Conservation (phyloP, 371 early-diverging fungal species). For the Syncephalastrum sp. region DNA sequence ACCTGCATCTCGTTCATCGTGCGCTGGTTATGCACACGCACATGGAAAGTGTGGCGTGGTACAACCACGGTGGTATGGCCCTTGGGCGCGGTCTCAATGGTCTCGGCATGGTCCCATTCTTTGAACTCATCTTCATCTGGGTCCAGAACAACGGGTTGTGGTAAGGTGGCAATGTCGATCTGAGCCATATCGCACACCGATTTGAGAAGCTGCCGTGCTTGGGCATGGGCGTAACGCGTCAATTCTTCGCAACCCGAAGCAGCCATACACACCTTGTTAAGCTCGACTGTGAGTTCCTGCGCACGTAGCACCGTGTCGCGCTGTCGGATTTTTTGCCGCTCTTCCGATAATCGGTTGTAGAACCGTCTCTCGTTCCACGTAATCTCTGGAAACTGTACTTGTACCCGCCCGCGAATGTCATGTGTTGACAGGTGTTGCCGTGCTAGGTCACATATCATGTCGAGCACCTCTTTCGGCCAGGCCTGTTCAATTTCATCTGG, state of each 20-base stretch:
- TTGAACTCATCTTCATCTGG: slow-evolving; percentile 3
- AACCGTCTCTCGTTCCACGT: slow-evolving; percentile 66
- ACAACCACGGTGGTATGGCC: slow-evolving; percentile 32
- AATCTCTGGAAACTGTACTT: slow-evolving; percentile 51
- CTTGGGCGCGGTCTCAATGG: slow-evolving; percentile 22
- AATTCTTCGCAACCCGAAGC: slow-evolving; percentile 48
- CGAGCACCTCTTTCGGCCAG: slow-evolving; percentile 59
- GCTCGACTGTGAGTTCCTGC: slow-evolving; percentile 36
- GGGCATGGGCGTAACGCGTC: slow-evolving; percentile 47
- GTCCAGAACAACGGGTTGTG: not conserved
- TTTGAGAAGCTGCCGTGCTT: slow-evolving; percentile 35
- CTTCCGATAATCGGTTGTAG: slow-evolving; percentile 63
- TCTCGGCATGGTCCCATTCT: slow-evolving; percentile 1
- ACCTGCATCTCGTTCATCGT: slow-evolving; percentile 22
- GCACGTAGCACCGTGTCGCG: slow-evolving; percentile 53
- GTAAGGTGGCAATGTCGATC: slow-evolving; percentile 8
- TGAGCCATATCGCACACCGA: slow-evolving; percentile 39
- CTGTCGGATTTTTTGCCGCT: slow-evolving; percentile 57
- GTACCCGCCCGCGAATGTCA: slow-evolving; percentile 56
- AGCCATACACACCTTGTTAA: slow-evolving; percentile 37
- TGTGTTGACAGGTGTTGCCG: slow-evolving; percentile 52
- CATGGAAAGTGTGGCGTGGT: slow-evolving; percentile 30
- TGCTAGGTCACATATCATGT: slow-evolving; percentile 56
- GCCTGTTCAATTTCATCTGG: slow-evolving; percentile 61
- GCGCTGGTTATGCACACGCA: slow-evolving; percentile 39